Evolutionary conservation across 2,329 filamentous ascomycete species (phyloP), one percentile per base, ranked within the genome.

Genomic region (Calycina herbarum): DNA sequence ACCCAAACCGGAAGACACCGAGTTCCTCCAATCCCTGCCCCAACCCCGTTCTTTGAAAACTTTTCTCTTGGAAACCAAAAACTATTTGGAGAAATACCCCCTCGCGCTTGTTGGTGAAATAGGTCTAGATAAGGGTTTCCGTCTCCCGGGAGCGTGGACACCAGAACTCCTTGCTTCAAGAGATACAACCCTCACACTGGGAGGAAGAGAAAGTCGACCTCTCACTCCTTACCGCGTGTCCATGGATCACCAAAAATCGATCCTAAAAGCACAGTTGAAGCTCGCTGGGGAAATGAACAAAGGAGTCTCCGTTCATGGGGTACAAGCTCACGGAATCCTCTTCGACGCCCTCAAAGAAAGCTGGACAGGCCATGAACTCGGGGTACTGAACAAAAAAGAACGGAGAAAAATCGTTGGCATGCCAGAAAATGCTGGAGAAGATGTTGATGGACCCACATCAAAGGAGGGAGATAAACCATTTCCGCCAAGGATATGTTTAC

Each of bases 401-500:
- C 80, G 79, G 71, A 83, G 79, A 66, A 77, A 80, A 67, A 81
- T 81, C 5, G 82, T 85, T 76, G 68, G 64, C 8, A 63, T 68
- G 13, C 66, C 69, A n/a, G 62, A 51, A 13, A 66, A 66, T 13
- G 75, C 77, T 2, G 77, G 78, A 38, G 62, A 68, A 5, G 70
- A 74, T 15, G 77, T 78, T 24, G 73, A 76, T 0, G 78, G 80
- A 1, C 73, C 79, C 0, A 74, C 76, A 42, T 45, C 57, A 7
- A 64, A 62, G 72, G 74, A 33, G 72, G 76, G 13, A 73, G 71
- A 81, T 0, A 87, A 84, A 66, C 89, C 91, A 0, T 98, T 90
- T 71, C 94, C 95, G 3, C 93, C 94, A 0, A 83, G 94, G 8
- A 89, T 98, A 75, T 99, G 95, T 75, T 86, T 99, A 66, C 95